These are phyloP conservation scores for Cystobasidiaceae sp. DNA, from an alignment of 1,284 basidiomycete genomes.

Conservation along the genomic window DNA sequence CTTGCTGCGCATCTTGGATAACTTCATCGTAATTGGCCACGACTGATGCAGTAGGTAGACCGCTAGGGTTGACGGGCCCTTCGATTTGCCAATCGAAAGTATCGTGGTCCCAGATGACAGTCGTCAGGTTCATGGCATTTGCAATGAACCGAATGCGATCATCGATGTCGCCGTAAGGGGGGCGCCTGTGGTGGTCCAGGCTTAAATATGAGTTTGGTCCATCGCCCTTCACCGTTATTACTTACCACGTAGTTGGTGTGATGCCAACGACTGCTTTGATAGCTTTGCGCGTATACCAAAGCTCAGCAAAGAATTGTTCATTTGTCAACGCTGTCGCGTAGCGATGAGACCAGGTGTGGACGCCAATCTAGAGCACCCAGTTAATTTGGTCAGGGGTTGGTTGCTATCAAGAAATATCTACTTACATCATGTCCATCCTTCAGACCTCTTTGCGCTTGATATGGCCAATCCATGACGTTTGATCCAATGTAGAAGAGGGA, in stretches of 20 bases:
- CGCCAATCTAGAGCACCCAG: conserved; percentile 41
- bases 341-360: conserved; percentile 48
- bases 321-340: conserved; percentile 53
- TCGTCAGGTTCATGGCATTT: conserved; percentile 50
- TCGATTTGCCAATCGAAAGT: conserved; percentile 26
- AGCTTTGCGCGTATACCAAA: conserved; percentile 53
- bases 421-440: conserved; percentile 48
- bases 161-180: conserved; percentile 53
- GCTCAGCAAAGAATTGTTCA: conserved; percentile 54
- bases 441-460: conserved; percentile 52
- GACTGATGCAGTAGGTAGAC: conserved; percentile 38
- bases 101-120: conserved; percentile 50
- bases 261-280: conserved; percentile 54
- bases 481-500: conserved; percentile 48
- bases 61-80: conserved; percentile 2
- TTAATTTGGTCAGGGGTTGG: neutral
- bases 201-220: neutral
- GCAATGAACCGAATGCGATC: conserved; percentile 55
- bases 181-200: conserved; percentile 40
- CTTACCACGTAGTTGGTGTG: conserved; percentile 49
- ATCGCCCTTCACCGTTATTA: no score
- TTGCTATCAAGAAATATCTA: no score
- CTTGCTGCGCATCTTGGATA: conserved; percentile 46
- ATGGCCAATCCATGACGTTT: conserved; percentile 55
- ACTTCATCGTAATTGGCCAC: conserved; percentile 51